phyloP scores from a whole-genome alignment of 1,139 yeast species.

The Nadsonia starkeyi-henricii region DNA sequence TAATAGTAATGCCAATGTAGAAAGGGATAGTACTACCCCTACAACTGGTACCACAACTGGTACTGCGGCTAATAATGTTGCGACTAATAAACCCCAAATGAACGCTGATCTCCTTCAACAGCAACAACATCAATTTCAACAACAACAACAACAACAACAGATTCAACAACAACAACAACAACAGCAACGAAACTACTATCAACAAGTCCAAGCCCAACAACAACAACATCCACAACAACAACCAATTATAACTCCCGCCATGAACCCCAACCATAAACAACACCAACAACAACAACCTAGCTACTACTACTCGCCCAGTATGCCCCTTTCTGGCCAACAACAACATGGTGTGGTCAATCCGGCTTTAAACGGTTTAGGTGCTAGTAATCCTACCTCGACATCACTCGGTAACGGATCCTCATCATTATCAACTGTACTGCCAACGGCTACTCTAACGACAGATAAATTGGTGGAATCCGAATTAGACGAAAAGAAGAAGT shows the following conservation, averaged over 20 bases:
- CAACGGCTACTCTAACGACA: no score
- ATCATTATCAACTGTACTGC: no score
- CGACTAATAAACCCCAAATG: not conserved
- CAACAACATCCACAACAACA: constrained; percentile 5
- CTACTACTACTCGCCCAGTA: constrained; percentile 1
- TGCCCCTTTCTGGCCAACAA: not conserved
- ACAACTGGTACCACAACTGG: not conserved
- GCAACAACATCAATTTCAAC: not conserved
- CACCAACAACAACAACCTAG: constrained; percentile 6
- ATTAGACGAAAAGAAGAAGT: no score
- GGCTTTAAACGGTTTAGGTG: no score
- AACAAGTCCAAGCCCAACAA: constrained; percentile 8
- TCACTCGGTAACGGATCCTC: no score
- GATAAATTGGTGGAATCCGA: no score
- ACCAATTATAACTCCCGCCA: constrained; percentile 1
- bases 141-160: constrained; percentile 6
- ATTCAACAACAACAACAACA: constrained; percentile 1
- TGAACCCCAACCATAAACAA: constrained; percentile 2
- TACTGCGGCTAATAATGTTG: constrained; percentile 1
- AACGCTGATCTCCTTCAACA: not conserved
- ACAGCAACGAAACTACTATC: constrained; percentile 5
- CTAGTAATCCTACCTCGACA: no score
- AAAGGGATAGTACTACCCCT: not conserved
- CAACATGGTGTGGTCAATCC: no score
- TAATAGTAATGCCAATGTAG: not conserved